These are phyloP conservation scores for Cordyceps farinosa DNA, from an alignment of 2,329 filamentous ascomycete genomes.

Conservation along the genomic window DNA sequence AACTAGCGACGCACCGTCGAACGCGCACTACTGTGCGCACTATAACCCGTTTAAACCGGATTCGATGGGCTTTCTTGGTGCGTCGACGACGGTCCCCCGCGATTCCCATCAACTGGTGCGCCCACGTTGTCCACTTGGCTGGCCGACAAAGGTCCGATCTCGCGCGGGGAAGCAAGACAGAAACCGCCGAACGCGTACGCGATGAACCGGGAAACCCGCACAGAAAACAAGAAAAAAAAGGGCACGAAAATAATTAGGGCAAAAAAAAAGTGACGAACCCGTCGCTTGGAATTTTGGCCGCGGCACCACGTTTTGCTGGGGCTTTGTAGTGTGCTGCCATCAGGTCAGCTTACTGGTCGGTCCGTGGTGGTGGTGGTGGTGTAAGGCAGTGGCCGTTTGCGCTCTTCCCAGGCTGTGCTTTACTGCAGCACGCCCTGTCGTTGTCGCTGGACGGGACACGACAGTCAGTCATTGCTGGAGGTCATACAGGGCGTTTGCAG, in stretches of 20 bases:
- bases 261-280: background rate
- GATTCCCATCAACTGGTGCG: conserved; percentile 12
- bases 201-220: background rate
- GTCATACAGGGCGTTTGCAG: conserved; percentile 1
- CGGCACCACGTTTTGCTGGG: background rate
- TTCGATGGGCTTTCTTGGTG: background rate
- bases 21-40: conserved; percentile 17
- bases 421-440: background rate
- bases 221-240: background rate
- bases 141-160: conserved; percentile 26
- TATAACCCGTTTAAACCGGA: conserved; percentile 7
- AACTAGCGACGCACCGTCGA: background rate
- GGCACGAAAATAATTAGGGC: conserved; percentile 15
- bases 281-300: background rate
- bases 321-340: conserved; percentile 2
- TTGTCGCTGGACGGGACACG: background rate
- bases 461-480: background rate
- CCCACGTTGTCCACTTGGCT: conserved; percentile 25
- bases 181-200: background rate
- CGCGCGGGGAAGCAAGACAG: background rate
- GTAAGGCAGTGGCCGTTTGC: background rate
- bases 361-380: background rate
- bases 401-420: background rate
- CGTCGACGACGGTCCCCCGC: background rate
- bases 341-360: conserved; percentile 15